These are phyloP conservation scores for Fonsecaea erecta DNA, from an alignment of 2,329 filamentous ascomycete species.

Conservation along the genomic window DNA sequence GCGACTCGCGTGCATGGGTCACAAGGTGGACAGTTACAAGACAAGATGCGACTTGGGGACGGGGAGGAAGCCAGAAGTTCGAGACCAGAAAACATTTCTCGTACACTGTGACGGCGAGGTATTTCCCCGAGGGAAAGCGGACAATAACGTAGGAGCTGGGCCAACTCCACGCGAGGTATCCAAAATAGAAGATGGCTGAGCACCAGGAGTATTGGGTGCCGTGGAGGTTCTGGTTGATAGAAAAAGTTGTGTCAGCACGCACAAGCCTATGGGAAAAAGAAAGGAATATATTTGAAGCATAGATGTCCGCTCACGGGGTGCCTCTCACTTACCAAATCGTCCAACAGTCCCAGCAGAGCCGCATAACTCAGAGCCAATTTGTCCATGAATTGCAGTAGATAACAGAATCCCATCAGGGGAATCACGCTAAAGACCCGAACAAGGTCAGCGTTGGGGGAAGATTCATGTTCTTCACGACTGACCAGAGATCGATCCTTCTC, in stretches of 20 bases:
- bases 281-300: not conserved
- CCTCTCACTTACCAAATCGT: conserved; percentile 33
- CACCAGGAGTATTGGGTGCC: conserved; percentile 41
- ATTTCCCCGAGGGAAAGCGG: conserved; percentile 39
- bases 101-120: conserved; percentile 37
- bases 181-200: conserved; percentile 42
- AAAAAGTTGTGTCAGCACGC: conserved; percentile 16
- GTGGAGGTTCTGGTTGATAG: conserved; percentile 36
- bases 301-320: not conserved
- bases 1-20: too few relatives aligned
- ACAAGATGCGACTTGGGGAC: not conserved
- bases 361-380: conserved; percentile 42
- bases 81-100: conserved; percentile 4
- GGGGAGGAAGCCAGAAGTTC: not conserved
- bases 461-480: conserved; percentile 3
- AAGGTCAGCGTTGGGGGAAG: not conserved
- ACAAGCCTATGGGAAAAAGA: not conserved
- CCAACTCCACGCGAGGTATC: conserved; percentile 41
- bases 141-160: conserved; percentile 39
- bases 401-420: conserved; percentile 41
- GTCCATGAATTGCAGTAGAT: conserved; percentile 42
- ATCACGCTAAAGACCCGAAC: conserved; percentile 31
- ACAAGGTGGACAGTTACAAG: not conserved
- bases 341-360: conserved; percentile 39
- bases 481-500: conserved; percentile 25